Conservation (phyloP, 2,329 filamentous ascomycete species). For the Pseudomassariella vexata region DNA sequence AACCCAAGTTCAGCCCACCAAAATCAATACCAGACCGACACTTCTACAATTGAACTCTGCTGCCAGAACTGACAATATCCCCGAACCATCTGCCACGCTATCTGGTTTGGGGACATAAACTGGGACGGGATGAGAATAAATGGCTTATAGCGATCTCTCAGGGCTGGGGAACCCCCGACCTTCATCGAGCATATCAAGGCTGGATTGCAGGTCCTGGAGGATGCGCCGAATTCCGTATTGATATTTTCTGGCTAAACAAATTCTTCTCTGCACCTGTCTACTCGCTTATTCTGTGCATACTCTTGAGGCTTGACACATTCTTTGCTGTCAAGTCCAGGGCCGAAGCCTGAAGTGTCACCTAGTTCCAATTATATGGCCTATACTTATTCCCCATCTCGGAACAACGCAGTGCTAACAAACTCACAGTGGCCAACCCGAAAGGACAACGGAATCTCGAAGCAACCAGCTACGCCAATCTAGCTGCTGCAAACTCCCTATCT, state of each 20-base stretch:
- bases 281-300: too few species aligned
- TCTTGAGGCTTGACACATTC: too few species aligned
- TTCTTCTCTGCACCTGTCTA: constrained; percentile 8
- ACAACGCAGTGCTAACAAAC: too few species aligned
- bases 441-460: constrained; percentile 53
- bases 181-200: constrained; percentile 71
- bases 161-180: constrained; percentile 66
- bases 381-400: too few species aligned
- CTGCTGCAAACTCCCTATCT: constrained; percentile 40
- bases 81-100: constrained; percentile 66
- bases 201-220: constrained; percentile 48
- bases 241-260: constrained; percentile 63
- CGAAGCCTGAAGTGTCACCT: too few species aligned
- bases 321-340: too few species aligned
- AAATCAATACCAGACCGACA: too few species aligned
- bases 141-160: constrained; percentile 77
- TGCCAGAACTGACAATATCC: too few species aligned
- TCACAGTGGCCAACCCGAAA: constrained; percentile 57
- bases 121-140: constrained; percentile 50
- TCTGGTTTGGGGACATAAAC: constrained; percentile 58
- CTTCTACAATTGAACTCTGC: too few species aligned
- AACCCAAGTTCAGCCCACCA: too few species aligned
- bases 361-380: too few species aligned
- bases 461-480: constrained; percentile 53
- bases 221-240: constrained; percentile 45